phyloP scores from a whole-genome alignment of 495 filamentous ascomycete genomes.

The Neurospora sp. region DNA sequence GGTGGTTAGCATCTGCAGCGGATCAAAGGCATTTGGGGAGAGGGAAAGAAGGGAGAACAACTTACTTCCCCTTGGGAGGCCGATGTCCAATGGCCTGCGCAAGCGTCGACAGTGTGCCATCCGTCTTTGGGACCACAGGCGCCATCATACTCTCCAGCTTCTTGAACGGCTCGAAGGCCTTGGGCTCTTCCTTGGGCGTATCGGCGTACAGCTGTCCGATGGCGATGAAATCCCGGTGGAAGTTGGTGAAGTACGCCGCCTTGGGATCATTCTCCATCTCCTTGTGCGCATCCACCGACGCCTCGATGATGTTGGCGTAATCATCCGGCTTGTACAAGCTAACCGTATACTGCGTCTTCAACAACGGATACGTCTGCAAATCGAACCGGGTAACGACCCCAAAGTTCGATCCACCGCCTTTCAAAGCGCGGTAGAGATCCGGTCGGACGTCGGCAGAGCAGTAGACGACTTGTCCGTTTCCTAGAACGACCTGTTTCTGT shows the following conservation, averaged over 20 bases:
- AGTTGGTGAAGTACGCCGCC: constrained; percentile 3
- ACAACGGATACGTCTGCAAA: constrained; percentile 4
- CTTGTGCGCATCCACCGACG: neutral
- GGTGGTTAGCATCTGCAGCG: constrained; percentile 2
- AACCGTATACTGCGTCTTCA: neutral
- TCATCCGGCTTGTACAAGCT: constrained; percentile 1
- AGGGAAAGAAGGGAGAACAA: neutral
- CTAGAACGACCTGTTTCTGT: constrained; percentile 23
- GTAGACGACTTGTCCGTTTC: constrained; percentile 23
- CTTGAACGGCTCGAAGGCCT: neutral
- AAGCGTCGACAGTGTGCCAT: constrained; percentile 7
- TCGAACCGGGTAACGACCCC: constrained; percentile 49
- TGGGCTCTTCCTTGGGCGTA: neutral
- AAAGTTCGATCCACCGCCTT: constrained; percentile 50
- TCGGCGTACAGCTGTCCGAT: constrained; percentile 8
- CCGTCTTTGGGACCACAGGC: constrained; percentile 12
- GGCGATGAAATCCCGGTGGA: constrained; percentile 9
- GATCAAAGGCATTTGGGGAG: no score
- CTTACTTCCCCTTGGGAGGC: neutral
- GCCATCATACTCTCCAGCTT: constrained; percentile 5
- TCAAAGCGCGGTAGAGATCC: constrained; percentile 44
- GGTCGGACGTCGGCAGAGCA: constrained; percentile 18
- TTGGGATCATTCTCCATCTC: neutral
- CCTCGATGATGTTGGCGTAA: constrained; percentile 3
- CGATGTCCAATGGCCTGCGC: neutral